These are phyloP conservation scores for Mallotus repandus DNA, from an alignment of 441 rosid species.

Conservation along the genomic window DNA sequence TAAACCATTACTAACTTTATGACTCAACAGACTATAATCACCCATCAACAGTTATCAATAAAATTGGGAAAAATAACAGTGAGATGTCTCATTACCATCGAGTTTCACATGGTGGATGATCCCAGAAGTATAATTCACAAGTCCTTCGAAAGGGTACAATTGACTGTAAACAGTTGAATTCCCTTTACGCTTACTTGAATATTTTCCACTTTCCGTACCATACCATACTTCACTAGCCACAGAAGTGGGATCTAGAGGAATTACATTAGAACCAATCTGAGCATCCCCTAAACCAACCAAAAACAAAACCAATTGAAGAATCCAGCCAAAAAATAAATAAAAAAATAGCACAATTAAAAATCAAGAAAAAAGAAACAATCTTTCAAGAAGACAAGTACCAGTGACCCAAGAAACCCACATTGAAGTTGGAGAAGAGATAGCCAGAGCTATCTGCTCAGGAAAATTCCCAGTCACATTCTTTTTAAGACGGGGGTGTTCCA, in stretches of 20 bases:
- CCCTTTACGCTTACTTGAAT: conserved; percentile 32
- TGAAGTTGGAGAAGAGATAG: conserved; percentile 57
- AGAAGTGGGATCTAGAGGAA: conserved; percentile 42
- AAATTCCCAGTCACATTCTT: conserved; percentile 35
- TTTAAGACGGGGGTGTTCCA: conserved; percentile 47
- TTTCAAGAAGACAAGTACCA: conserved; percentile 29
- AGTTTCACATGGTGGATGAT: conserved; percentile 66
- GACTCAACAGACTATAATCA: too few relatives aligned
- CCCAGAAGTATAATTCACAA: conserved; percentile 58
- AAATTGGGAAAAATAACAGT: background rate
- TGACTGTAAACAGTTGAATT: conserved; percentile 47
- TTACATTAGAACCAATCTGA: conserved; percentile 45
- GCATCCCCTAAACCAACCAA: conserved; percentile 43
- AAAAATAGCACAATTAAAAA: background rate
- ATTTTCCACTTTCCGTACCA: conserved; percentile 46
- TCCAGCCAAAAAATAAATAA: background rate
- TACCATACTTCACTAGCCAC: conserved; percentile 50
- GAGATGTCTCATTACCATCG: conserved; percentile 38
- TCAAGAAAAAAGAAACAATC: background rate
- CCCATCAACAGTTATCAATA: background rate
- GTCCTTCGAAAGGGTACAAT: conserved; percentile 54
- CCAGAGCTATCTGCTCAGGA: conserved; percentile 76
- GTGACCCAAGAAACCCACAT: conserved; percentile 86
- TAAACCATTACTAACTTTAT: background rate
- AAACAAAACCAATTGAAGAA: conserved; percentile 11